Conservation (phyloP, 768 basidiomycete genomes). For the Tulasnella sp. region DNA sequence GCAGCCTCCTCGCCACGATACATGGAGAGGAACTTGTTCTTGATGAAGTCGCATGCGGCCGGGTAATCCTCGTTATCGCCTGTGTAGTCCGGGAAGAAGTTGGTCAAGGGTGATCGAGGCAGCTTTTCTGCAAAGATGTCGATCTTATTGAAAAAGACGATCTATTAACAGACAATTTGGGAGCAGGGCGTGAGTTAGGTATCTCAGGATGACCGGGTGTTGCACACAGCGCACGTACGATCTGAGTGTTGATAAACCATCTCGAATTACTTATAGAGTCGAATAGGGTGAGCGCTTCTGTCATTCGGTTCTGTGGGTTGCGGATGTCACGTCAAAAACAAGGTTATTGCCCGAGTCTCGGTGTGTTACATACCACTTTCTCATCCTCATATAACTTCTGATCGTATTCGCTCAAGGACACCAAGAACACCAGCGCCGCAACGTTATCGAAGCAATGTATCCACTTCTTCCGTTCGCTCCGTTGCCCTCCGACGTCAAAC, state of each 20-base stretch:
- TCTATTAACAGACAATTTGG: slow-evolving; percentile 40
- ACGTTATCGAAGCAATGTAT: slow-evolving; percentile 94
- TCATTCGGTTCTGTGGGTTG: slow-evolving; percentile 92
- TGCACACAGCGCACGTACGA: slow-evolving; percentile 42
- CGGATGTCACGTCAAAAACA: slow-evolving; percentile 17
- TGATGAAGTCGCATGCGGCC: slow-evolving; percentile 72
- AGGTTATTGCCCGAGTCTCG: slow-evolving; percentile 50
- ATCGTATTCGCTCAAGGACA: slow-evolving; percentile 89
- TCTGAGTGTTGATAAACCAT: slow-evolving; percentile 92
- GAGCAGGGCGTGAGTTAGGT: not conserved
- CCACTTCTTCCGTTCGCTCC: slow-evolving; percentile 89
- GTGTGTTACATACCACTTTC: slow-evolving; percentile 74
- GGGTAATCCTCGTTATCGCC: slow-evolving; percentile 78
- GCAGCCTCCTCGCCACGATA: slow-evolving; percentile 63
- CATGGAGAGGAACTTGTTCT: slow-evolving; percentile 74
- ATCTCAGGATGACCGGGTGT: not conserved
- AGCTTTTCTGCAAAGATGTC: slow-evolving; percentile 94
- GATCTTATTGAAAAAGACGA: slow-evolving; percentile 93
- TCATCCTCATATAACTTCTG: slow-evolving; percentile 98
- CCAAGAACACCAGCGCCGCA: slow-evolving; percentile 86
- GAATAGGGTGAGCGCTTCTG: slow-evolving; percentile 90
- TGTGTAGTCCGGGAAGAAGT: slow-evolving; percentile 87
- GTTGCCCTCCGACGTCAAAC: slow-evolving; percentile 86
- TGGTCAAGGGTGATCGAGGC: slow-evolving; percentile 67
- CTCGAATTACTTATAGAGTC: slow-evolving; percentile 97